Conservation (phyloP, 2,329 filamentous ascomycete genomes). For the Aureobasidium namibiae region DNA sequence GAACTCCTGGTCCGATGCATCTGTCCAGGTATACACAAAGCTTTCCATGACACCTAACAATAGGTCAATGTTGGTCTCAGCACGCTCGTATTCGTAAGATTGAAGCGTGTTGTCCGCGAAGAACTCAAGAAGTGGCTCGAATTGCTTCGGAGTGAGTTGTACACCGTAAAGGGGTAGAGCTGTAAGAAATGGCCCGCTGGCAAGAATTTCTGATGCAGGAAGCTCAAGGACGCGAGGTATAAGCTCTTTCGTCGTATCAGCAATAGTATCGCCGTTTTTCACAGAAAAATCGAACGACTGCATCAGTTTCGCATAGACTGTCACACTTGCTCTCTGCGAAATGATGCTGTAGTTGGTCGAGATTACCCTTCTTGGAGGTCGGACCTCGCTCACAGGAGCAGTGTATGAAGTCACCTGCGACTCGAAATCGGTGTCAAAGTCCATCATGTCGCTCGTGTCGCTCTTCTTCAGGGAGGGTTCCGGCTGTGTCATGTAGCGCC, state of each 20-base stretch:
- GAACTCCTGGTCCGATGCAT: constrained; percentile 48
- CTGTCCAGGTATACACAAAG: constrained; percentile 56
- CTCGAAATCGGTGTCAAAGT: constrained; percentile 12
- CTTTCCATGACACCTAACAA: constrained; percentile 61
- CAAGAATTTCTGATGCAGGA: constrained; percentile 16
- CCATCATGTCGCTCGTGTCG: constrained; percentile 9
- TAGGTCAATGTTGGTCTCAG: constrained; percentile 62
- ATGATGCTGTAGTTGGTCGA: neutral
- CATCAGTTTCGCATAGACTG: constrained; percentile 6
- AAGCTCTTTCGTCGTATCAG: neutral
- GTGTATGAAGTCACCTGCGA: constrained; percentile 3
- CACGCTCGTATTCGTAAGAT: constrained; percentile 57
- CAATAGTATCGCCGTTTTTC: neutral
- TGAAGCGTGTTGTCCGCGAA: constrained; percentile 42
- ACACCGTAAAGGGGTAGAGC: constrained; percentile 18
- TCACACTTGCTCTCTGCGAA: neutral
- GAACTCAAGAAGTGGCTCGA: constrained; percentile 38
- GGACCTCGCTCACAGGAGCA: neutral
- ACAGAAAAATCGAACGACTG: neutral
- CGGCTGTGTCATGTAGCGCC: neutral
- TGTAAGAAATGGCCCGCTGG: constrained; percentile 19
- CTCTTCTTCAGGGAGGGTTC: neutral
- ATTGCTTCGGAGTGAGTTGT: constrained; percentile 24
- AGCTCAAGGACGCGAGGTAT: neutral
- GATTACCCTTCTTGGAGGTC: neutral